Evolutionary conservation across 345 rosid genomes (phyloP), one percentile per base, ranked within the genome.

Genomic region (Eucalyptus rudis): DNA sequence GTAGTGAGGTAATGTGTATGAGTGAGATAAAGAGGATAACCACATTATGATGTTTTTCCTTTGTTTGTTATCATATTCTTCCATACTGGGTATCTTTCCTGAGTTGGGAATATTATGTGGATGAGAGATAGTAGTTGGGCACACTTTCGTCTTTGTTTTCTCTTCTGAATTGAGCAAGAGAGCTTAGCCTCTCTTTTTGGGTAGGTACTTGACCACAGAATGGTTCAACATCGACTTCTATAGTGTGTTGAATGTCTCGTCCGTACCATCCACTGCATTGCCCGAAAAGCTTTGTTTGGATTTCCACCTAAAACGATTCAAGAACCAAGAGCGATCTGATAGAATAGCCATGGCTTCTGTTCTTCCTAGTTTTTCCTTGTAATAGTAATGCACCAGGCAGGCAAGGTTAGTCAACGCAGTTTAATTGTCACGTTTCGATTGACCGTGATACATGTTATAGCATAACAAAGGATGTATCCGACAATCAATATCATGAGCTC

Each of bases 341-440:
- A 36, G 27, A 40, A 40, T 2, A 76, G 47, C 47, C 29, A 36
- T 11, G 83, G 1, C 8, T 20, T 12, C 5, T 76, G 83, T 20
- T 76, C 47, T 40, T 76, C 83, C 29, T 76, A 40, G 83, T 76
- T 76, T 20, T 76, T 40, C 29, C 29, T 40, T 20, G 29, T 0
- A 20, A 40, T 7, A 20, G 29, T 11, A 76, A 10, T 76, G 47
- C 83, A 76, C 47, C 29, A 0, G 0, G 47, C 47, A 40, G 1
- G n/a, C 17, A 1, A 1, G 27, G 47, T 20, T 36, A 36, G 47
- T 40, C 36, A 7, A 0, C 36, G 0, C 10, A n/a, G 0, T 1
- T 64, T 7, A 10, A 64, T 64, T n/a, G 76, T n/a, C 20, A 14
- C 0, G 6, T 59, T 59, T 12, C 2, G 16, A 29, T 62, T 3